Percentiles rank a stretch among this genome's conserved stretches.
phyloP scores from a whole-genome alignment of 2,329 filamentous ascomycete genomes.

The Paramyrothecium sp. region DNA sequence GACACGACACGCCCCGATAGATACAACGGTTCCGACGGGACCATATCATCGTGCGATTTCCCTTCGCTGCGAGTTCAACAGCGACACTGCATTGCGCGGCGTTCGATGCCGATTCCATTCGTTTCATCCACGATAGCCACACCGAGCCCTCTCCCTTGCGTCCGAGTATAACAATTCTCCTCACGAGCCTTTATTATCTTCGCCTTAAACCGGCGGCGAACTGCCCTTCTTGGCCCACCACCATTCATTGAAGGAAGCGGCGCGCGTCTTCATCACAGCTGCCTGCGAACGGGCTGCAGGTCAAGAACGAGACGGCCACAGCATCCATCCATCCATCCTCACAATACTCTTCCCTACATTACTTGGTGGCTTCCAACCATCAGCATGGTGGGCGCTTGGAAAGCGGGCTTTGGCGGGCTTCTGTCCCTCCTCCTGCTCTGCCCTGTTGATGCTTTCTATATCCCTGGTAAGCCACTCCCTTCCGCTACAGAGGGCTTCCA shows the following conservation, averaged over 20 bases:
- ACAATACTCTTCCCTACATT: too few species aligned
- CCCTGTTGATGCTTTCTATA: conserved; percentile 68
- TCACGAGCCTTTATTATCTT: too few species aligned
- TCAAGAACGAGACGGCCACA: not conserved
- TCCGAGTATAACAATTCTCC: not conserved
- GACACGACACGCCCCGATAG: too few species aligned
- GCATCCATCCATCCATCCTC: not conserved
- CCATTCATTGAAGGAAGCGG: too few species aligned
- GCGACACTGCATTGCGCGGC: not conserved
- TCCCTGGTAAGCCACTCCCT: conserved; percentile 65
- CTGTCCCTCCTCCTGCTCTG: conserved; percentile 40
- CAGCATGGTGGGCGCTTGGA: conserved; percentile 27
- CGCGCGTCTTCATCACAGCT: too few species aligned
- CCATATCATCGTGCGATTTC: not conserved
- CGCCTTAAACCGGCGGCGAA: too few species aligned
- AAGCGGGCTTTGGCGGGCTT: conserved; percentile 33
- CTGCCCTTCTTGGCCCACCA: too few species aligned
- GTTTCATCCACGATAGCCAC: not conserved
- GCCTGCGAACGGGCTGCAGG: too few species aligned
- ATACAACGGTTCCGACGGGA: too few species aligned
- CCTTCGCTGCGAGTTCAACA: not conserved
- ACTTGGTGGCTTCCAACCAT: not conserved
- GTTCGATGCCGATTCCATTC: conserved; percentile 10
- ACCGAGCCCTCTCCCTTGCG: not conserved
- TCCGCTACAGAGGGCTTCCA: not conserved